Evolutionary conservation across 345 rosid species (phyloP), one percentile per base, ranked within the genome.

Genomic region (Eucalyptus polybractea): DNA sequence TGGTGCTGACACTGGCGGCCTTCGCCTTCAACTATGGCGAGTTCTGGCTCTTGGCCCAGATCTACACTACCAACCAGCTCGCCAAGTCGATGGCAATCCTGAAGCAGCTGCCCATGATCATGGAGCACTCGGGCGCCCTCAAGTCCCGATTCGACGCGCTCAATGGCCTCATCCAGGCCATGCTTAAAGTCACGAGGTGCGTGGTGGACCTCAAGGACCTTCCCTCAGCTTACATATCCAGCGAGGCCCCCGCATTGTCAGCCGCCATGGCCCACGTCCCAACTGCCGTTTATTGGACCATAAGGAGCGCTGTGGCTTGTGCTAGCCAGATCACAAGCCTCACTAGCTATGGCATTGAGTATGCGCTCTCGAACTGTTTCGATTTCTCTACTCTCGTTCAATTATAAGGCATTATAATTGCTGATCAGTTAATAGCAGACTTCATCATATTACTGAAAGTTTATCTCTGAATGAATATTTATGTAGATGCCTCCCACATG

Each of bases 21-120:
- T 95, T 97, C 88, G 99, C 98, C 4, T 92, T 94, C 90, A 97
- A 93, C 89, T 97, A 95, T 87, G 97, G 98, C 13, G 97, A 94
- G 90, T 95, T 97, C 89, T 95, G 96, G 96, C 95, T 96, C 53
- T 92, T 97, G 10, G 95, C 95, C 2, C 97, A 96, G 92, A 94
- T 93, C 65, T 92, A 93, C 93, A 88, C 94, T 87, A 89, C 96
- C 25, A 96, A 95, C 92, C 98, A 92, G 87, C 96, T 97, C 5
- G 96, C 98, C 8, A 97, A 95, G 91, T 92, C 97, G 7, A 94
- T 97, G 89, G 96, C 99, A 19, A 92, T 95, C 88, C 97, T 97
- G 58, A 96, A 92, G 92, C 97, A 94, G 90, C 89, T 97, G 69
- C 97, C 97, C 56, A 91, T 93, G 86, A 91, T 95, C 88, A 89